Conservation (phyloP, 1,284 basidiomycete genomes). For the Sutorius eximius region DNA sequence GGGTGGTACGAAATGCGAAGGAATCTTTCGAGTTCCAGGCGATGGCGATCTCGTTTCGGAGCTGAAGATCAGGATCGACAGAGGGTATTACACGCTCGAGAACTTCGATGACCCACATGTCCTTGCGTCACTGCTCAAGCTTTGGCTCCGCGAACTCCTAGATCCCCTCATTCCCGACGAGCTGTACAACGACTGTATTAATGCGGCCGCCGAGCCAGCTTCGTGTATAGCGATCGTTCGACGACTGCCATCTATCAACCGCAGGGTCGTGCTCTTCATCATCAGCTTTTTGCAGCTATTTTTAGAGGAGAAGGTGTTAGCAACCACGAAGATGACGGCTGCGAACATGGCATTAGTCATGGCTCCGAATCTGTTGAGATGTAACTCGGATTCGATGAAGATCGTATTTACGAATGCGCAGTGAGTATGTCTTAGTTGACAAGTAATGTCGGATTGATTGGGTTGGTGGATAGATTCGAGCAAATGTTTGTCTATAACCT, state of each 20-base stretch:
- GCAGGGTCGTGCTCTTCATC: conserved; percentile 81
- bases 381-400: conserved; percentile 78
- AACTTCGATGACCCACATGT: conserved; percentile 87
- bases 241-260: conserved; percentile 78
- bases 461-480: conserved; percentile 59
- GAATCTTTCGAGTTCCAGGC: conserved; percentile 89
- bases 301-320: conserved; percentile 70
- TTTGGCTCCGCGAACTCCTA: conserved; percentile 88
- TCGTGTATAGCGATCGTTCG: conserved; percentile 74
- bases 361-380: conserved; percentile 85
- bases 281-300: conserved; percentile 90
- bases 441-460: conserved; percentile 1
- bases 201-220: conserved; percentile 62
- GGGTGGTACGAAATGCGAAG: conserved; percentile 80
- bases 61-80: conserved; percentile 84
- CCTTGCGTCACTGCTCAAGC: conserved; percentile 83
- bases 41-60: conserved; percentile 84
- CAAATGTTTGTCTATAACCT: conserved; percentile 85
- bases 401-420: conserved; percentile 87
- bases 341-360: conserved; percentile 80
- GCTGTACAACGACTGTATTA: conserved; percentile 84
- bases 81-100: conserved; percentile 86
- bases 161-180: conserved; percentile 87
- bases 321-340: conserved; percentile 83
- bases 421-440: conserved; percentile 46